A percentile compares a stretch with the other conserved stretches of the same genome.
Conservation (phyloP, 2,329 filamentous ascomycete genomes). For the Nannizzia gypsea region DNA sequence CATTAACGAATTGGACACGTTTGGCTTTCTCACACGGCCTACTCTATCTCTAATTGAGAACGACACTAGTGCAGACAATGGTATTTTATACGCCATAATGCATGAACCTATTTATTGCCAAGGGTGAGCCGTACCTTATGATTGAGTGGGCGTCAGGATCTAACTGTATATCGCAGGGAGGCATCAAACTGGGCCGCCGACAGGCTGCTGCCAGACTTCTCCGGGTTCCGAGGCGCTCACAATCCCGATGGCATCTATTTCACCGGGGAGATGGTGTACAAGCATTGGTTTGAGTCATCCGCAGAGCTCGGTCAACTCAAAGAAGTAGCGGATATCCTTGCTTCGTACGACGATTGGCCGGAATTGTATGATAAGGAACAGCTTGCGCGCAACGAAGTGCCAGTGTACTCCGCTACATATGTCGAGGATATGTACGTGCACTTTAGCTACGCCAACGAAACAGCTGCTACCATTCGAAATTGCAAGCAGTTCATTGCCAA, state of each 20-base stretch:
- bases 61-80: slow-evolving; percentile 57
- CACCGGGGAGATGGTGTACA: slow-evolving; percentile 85
- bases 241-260: slow-evolving; percentile 54
- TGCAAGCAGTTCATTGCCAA: slow-evolving; percentile 79
- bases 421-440: slow-evolving; percentile 91
- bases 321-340: slow-evolving; percentile 59
- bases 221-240: slow-evolving; percentile 37
- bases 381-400: slow-evolving; percentile 64
- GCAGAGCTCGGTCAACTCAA: slow-evolving; percentile 59
- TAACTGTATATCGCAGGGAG: slow-evolving; percentile 22
- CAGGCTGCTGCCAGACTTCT: slow-evolving; percentile 27
- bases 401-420: slow-evolving; percentile 74
- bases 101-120: slow-evolving; percentile 85
- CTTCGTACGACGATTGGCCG: slow-evolving; percentile 58
- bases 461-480: slow-evolving; percentile 60
- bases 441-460: slow-evolving; percentile 58
- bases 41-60: slow-evolving; percentile 59
- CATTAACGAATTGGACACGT: slow-evolving; percentile 59
- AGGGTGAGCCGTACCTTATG: slow-evolving; percentile 32
- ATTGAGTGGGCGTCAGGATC: background rate
- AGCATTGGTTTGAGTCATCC: slow-evolving; percentile 72
- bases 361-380: slow-evolving; percentile 63
- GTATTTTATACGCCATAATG: slow-evolving; percentile 71
- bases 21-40: slow-evolving; percentile 61
- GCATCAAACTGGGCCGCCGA: slow-evolving; percentile 65